Conservation (phyloP, 2,329 filamentous ascomycete species). For the Aspergillus cejpii region DNA sequence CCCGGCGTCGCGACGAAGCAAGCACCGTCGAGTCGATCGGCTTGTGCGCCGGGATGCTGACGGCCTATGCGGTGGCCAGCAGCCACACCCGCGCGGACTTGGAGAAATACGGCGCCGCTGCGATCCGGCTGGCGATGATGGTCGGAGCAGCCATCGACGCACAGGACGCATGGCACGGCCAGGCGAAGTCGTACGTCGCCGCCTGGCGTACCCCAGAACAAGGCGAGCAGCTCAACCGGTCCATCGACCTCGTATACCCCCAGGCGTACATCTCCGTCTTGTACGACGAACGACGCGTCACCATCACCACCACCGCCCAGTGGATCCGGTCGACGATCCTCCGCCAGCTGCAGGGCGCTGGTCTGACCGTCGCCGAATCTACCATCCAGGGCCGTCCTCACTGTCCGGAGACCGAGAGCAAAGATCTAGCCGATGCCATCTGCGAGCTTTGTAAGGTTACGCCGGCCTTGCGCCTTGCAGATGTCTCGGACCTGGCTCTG, state of each 20-base stretch:
- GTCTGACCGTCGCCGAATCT: slow-evolving; percentile 27
- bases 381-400: slow-evolving; percentile 34
- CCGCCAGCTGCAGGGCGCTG: slow-evolving; percentile 13
- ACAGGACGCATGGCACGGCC: slow-evolving; percentile 19
- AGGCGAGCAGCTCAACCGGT: slow-evolving; percentile 13
- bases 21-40: not conserved
- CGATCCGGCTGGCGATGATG: slow-evolving; percentile 19
- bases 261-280: slow-evolving; percentile 36
- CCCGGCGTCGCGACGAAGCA: not conserved
- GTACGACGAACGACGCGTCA: slow-evolving; percentile 35
- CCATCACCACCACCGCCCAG: slow-evolving; percentile 24
- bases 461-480: slow-evolving; percentile 28
- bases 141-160: slow-evolving; percentile 36
- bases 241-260: not conserved
- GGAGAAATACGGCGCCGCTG: not conserved
- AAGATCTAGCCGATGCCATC: slow-evolving; percentile 17
- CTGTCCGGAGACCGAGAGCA: slow-evolving; percentile 1
- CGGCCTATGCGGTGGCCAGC: slow-evolving; percentile 2
- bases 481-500: slow-evolving; percentile 22
- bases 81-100: not conserved
- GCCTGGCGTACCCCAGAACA: slow-evolving; percentile 21
- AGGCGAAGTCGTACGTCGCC: slow-evolving; percentile 12
- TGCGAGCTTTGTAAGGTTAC: slow-evolving; percentile 24
- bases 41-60: slow-evolving; percentile 6
- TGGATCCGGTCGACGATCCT: slow-evolving; percentile 9